Conservation (phyloP, 331 rosid species). For the Quercus lobata region DNA sequence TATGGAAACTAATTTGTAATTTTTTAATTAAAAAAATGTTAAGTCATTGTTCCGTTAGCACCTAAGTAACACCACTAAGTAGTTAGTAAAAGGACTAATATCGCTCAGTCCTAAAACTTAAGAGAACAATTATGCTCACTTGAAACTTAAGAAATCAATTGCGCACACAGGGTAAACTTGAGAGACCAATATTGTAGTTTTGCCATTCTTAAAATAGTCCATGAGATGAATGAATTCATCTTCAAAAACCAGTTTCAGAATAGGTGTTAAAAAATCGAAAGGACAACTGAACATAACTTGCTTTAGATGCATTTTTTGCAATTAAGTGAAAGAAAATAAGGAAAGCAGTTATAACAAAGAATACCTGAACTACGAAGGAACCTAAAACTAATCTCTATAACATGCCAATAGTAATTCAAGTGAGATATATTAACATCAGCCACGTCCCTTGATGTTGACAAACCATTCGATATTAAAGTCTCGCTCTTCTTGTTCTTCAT, state of each 20-base stretch:
- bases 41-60: too few species aligned
- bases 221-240: slow-evolving; percentile 6
- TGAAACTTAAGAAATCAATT: too few species aligned
- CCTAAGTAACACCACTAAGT: too few species aligned
- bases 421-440: slow-evolving; percentile 14
- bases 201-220: not conserved
- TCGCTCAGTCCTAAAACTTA: accelerated
- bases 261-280: slow-evolving; percentile 17
- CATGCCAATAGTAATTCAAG: slow-evolving; percentile 16
- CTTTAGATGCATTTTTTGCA: slow-evolving; percentile 14
- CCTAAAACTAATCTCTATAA: slow-evolving; percentile 22
- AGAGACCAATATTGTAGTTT: too few species aligned
- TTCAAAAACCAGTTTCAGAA: slow-evolving; percentile 26
- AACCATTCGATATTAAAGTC: not conserved
- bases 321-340: not conserved
- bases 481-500: slow-evolving; percentile 9
- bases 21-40: too few species aligned
- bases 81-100: too few species aligned
- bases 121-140: too few species aligned
- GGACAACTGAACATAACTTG: not conserved
- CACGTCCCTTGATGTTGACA: slow-evolving; percentile 16
- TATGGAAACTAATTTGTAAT: too few species aligned
- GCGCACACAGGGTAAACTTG: accelerated
- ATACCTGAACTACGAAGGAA: slow-evolving; percentile 31
- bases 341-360: slow-evolving; percentile 16